Evolutionary conservation across 805 yeast species (phyloP).

Genomic region (Ogataea angusta): DNA sequence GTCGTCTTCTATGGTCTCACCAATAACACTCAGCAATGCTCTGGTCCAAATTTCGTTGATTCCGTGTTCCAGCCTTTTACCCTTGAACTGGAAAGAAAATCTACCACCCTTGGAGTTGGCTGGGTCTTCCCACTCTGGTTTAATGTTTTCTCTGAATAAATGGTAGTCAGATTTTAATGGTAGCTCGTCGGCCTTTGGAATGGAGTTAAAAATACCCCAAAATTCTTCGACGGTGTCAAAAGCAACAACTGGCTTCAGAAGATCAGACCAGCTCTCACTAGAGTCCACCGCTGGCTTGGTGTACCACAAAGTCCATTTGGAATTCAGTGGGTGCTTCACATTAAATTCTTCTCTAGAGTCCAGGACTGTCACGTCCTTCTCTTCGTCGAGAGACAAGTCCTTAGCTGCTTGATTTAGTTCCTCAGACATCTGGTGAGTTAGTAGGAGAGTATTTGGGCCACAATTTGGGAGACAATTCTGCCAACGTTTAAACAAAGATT

Average conservation of each 20-base stretch:
- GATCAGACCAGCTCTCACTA: slow-evolving; percentile 86
- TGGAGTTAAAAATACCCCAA: slow-evolving; percentile 95
- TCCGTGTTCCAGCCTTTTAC: slow-evolving; percentile 43
- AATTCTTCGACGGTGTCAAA: slow-evolving; percentile 96
- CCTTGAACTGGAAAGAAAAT: slow-evolving; percentile 79
- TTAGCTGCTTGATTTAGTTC: slow-evolving; percentile 34
- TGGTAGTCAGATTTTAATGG: slow-evolving; percentile 94
- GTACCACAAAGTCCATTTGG: slow-evolving; percentile 96
- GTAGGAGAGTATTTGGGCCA: neutral
- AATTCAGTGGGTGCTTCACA: slow-evolving; percentile 84
- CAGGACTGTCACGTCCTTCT: slow-evolving; percentile 47
- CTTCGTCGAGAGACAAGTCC: slow-evolving; percentile 35
- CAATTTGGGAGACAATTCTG: too few relatives aligned
- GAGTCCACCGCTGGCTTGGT: slow-evolving; percentile 84
- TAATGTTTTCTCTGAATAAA: slow-evolving; percentile 86
- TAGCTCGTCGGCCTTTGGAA: slow-evolving; percentile 87
- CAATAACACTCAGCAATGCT: slow-evolving; percentile 83
- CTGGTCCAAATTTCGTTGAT: slow-evolving; percentile 92
- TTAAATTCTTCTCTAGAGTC: slow-evolving; percentile 61
- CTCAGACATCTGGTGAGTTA: slow-evolving; percentile 29
- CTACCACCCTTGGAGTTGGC: slow-evolving; percentile 89
- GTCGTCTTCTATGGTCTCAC: slow-evolving; percentile 85
- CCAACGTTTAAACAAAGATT: too few relatives aligned
- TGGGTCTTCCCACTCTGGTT: slow-evolving; percentile 98
- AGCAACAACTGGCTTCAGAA: slow-evolving; percentile 87